Evolutionary conservation across 352 stramenopile species (phyloP).

Genomic region (Plasmopara muralis): DNA sequence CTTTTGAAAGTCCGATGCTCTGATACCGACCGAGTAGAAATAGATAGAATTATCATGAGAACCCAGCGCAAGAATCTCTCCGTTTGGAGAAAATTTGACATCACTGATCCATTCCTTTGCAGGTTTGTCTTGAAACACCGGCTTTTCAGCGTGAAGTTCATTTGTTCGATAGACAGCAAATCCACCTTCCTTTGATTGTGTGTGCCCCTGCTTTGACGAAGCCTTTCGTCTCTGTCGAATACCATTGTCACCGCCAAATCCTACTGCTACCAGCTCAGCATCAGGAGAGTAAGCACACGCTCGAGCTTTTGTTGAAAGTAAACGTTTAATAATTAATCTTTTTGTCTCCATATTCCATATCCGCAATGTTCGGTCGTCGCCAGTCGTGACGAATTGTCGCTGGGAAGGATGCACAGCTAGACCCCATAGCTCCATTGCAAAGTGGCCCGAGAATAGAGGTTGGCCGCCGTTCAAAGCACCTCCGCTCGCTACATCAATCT

Average conservation of each 20-base stretch:
- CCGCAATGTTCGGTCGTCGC: constrained; percentile 76
- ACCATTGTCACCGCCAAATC: constrained; percentile 55
- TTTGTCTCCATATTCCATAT: constrained; percentile 76
- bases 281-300: constrained; percentile 86
- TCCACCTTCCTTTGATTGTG: constrained; percentile 37
- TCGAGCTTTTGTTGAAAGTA: constrained; percentile 44
- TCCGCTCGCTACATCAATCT: constrained; percentile 39
- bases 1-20: constrained; percentile 36
- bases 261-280: constrained; percentile 78
- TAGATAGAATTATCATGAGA: constrained; percentile 76
- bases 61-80: constrained; percentile 40
- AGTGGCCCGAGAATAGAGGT: constrained; percentile 62
- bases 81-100: constrained; percentile 63
- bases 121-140: constrained; percentile 51
- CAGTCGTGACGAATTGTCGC: constrained; percentile 57
- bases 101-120: constrained; percentile 76
- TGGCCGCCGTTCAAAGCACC: constrained; percentile 31
- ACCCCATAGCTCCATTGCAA: constrained; percentile 68
- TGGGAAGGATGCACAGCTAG: constrained; percentile 65
- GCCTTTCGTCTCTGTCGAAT: constrained; percentile 28
- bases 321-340: constrained; percentile 31
- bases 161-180: constrained; percentile 32
- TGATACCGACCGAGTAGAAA: constrained; percentile 38
- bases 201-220: constrained; percentile 13
- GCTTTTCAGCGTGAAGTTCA: constrained; percentile 17